Evolutionary conservation across 2,329 filamentous ascomycete species (phyloP).

Genomic region (Aspergillus ochraceoroseus): DNA sequence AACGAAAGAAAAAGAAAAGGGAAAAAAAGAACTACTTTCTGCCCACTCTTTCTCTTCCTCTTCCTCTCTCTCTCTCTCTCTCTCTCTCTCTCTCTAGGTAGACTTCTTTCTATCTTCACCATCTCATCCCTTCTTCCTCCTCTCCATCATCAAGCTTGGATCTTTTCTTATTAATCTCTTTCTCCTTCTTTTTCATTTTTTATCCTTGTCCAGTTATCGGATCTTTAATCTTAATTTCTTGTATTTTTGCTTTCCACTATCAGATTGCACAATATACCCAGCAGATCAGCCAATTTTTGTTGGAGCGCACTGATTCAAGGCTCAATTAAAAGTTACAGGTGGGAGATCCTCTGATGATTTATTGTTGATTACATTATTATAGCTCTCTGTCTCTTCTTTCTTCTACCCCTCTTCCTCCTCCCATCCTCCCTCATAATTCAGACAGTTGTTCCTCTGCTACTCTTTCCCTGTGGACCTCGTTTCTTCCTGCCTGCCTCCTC

Average conservation of each 20-base stretch:
- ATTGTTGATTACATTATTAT: conserved; percentile 10
- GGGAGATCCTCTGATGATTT: conserved; percentile 10
- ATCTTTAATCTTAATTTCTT: neutral
- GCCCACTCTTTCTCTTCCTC: conserved; percentile 3
- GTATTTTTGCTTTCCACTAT: neutral
- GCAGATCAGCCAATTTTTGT: conserved; percentile 4
- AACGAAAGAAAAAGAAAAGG: conserved; percentile 7
- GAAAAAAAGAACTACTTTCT: conserved; percentile 7
- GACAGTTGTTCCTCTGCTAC: conserved; percentile 14
- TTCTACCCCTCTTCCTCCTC: conserved; percentile 1
- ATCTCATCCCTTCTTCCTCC: neutral
- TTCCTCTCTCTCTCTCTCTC: conserved; percentile 8
- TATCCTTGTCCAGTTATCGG: neutral
- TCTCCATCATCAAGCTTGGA: conserved; percentile 4
- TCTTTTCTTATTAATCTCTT: conserved; percentile 3
- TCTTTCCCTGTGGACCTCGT: conserved; percentile 10
- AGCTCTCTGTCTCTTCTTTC: conserved; percentile 14
- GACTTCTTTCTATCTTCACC: no score
- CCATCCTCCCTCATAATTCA: conserved; percentile 16
- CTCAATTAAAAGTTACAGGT: conserved; percentile 11
- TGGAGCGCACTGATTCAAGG: conserved; percentile 6
- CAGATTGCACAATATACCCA: conserved; percentile 9
- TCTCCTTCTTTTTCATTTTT: neutral
- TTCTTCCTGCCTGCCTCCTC: conserved; percentile 5
- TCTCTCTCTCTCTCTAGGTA: neutral